These are phyloP conservation scores for Adansonia digitata DNA, from an alignment of 345 rosid genomes.

Conservation along the genomic window DNA sequence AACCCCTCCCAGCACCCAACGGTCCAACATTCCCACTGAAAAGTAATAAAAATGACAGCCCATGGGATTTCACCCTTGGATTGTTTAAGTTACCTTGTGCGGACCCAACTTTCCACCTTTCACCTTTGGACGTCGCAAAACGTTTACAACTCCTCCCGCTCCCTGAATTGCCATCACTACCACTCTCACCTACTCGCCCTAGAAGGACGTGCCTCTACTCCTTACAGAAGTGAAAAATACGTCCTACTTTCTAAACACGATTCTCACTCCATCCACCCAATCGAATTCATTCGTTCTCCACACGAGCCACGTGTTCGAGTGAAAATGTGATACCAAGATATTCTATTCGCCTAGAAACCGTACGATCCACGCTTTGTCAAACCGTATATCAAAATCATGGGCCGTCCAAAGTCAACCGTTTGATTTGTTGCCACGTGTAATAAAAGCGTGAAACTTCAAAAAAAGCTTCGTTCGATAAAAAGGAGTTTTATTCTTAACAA, in stretches of 20 bases:
- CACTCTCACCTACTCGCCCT: background rate
- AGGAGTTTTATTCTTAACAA: background rate
- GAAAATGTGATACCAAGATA: background rate
- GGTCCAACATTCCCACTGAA: background rate
- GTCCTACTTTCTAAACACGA: background rate
- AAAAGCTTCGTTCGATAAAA: background rate
- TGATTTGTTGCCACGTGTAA: background rate
- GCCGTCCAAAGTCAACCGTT: background rate
- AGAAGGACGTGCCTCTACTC: background rate
- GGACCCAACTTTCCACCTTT: background rate
- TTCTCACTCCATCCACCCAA: background rate
- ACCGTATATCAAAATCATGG: background rate
- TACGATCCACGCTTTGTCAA: background rate
- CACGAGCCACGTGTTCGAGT: background rate
- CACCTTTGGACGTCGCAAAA: background rate
- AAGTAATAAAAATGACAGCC: background rate
- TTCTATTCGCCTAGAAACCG: conserved; percentile 5
- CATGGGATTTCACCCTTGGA: background rate
- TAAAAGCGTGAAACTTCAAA: background rate
- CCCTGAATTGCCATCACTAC: background rate
- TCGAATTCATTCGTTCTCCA: background rate
- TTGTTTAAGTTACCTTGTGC: background rate
- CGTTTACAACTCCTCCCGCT: background rate
- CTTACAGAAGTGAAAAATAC: background rate
- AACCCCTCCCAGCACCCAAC: background rate